Conservation (phyloP, 306 rosid genomes). For the Dalbergia cochinchinensis region DNA sequence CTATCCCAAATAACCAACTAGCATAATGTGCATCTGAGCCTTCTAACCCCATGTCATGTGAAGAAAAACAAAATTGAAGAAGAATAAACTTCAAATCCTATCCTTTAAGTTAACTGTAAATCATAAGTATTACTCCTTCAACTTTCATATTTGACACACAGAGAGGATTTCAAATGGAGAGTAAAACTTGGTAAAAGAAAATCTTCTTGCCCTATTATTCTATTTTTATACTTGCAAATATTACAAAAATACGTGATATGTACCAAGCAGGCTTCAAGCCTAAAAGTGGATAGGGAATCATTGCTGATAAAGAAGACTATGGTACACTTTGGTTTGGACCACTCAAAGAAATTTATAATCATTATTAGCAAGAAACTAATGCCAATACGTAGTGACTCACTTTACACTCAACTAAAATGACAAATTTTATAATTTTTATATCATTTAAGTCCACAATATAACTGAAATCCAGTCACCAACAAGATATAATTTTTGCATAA, state of each 20-base stretch:
- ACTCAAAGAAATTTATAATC: not conserved
- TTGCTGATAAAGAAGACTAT: not conserved
- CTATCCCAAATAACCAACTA: conserved; percentile 23
- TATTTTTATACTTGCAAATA: not conserved
- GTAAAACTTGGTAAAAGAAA: conserved; percentile 1
- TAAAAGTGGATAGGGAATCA: not conserved
- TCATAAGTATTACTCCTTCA: not conserved
- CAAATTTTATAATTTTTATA: no score
- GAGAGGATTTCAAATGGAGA: conserved; percentile 1
- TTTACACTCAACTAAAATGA: not conserved
- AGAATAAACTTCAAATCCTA: not conserved
- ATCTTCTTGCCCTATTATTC: not conserved
- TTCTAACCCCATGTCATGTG: not conserved
- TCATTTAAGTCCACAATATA: no score
- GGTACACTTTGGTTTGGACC: conserved; percentile 2
- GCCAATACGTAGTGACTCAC: conserved; percentile 13
- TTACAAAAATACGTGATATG: not conserved
- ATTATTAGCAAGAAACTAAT: conserved; percentile 8
- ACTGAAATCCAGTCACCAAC: no score
- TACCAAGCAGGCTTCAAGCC: not conserved
- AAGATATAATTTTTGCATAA: no score
- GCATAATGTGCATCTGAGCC: not conserved
- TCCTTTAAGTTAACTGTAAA: not conserved
- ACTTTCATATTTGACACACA: not conserved
- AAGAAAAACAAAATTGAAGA: not conserved